Conservation (phyloP, 2,329 filamentous ascomycete species). For the Colletotrichum cereale region DNA sequence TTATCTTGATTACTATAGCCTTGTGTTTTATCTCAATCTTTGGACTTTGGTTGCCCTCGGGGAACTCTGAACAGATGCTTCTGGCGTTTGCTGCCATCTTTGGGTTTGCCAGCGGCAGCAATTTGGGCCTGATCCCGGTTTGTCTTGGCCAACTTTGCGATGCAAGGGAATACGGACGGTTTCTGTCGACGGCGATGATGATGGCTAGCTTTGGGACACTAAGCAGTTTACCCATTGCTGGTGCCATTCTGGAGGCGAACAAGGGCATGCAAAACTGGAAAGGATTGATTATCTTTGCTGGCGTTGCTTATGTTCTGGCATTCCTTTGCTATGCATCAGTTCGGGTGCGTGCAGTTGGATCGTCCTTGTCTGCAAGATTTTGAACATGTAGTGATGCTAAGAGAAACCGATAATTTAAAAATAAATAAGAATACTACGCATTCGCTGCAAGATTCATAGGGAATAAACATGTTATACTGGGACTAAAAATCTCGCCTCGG, state of each 20-base stretch:
- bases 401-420: no score
- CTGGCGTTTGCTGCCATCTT: conserved; percentile 79
- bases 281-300: conserved; percentile 35
- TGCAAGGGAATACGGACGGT: conserved; percentile 80
- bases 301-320: conserved; percentile 35
- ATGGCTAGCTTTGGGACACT: conserved; percentile 79
- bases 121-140: conserved; percentile 82
- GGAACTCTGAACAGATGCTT: conserved; percentile 66
- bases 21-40: conserved; percentile 68
- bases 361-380: conserved; percentile 28
- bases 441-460: no score
- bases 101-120: conserved; percentile 83
- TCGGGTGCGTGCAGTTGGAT: conserved; percentile 34
- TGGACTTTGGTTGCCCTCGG: conserved; percentile 78
- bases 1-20: conserved; percentile 76
- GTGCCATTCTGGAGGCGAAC: conserved; percentile 45
- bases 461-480: no score
- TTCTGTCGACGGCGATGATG: conserved; percentile 82
- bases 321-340: conserved; percentile 38
- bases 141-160: conserved; percentile 85
- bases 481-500: neutral
- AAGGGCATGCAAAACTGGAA: conserved; percentile 33
- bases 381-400: no score
- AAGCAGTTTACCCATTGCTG: conserved; percentile 60
- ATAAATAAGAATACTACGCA: no score